Conservation (phyloP, 208 protist species). For the Leishmania arabica region DNA sequence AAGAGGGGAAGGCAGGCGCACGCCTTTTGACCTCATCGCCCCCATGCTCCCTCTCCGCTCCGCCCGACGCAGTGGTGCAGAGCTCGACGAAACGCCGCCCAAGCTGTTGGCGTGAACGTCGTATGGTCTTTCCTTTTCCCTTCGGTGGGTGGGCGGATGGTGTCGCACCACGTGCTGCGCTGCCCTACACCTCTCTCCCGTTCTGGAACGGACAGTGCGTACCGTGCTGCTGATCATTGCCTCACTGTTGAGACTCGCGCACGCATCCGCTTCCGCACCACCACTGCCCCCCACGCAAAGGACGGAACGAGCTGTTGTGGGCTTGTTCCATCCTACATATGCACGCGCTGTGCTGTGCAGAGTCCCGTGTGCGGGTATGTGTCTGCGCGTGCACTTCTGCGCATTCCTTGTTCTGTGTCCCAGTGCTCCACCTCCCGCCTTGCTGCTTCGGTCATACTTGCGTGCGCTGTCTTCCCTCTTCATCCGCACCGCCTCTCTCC, state of each 20-base stretch:
- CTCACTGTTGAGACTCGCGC: not conserved
- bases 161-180: too few relatives aligned
- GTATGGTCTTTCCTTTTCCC: too few relatives aligned
- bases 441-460: not conserved
- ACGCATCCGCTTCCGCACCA: not conserved
- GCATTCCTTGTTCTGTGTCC: not conserved
- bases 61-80: too few relatives aligned
- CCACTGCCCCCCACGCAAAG: not conserved
- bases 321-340: not conserved
- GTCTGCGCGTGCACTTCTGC: not conserved
- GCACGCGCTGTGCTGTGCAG: not conserved
- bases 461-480: not conserved
- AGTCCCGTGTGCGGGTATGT: not conserved
- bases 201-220: too few relatives aligned
- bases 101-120: too few relatives aligned
- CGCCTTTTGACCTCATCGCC: not conserved
- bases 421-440: not conserved
- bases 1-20: not conserved
- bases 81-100: too few relatives aligned
- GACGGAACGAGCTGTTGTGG: not conserved
- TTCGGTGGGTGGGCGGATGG: too few relatives aligned
- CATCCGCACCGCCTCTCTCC: too few relatives aligned
- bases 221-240: too few relatives aligned
- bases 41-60: not conserved
- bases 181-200: too few relatives aligned